Base-by-base conservation (phyloP, 768 basidiomycete genomes). In the Paxillus ammoniavirescens region DNA sequence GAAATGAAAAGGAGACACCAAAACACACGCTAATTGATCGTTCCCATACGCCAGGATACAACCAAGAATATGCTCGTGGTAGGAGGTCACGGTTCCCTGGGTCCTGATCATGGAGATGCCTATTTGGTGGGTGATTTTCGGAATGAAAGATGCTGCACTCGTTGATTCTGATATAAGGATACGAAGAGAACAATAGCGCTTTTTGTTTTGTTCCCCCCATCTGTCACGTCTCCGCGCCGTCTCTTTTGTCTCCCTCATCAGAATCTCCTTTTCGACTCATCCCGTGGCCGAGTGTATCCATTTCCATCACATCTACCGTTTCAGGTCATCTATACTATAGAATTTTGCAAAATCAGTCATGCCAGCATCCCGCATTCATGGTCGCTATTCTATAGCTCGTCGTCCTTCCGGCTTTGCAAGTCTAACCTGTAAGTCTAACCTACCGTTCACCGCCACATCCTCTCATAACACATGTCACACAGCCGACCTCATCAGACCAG, bases 401-500 rank as follows among this genome's bases (percentile, higher is more conserved):
- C 74, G 77, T 49, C 76, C 76, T 0, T 78, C 76, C 0, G 58
- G 74, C 52, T 65, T 54, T 55, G 69, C 73, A 56, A 55, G 71
- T 63, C 59, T 52, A 46, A 43, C 61, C 8, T 64, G 62, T 65
- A 41, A 44, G 10, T 8, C 15, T 17, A 26, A 26, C 26, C 26
- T 26, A 26, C 5, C 26, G 26, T 26, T 6, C 6, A 6, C 26
- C 6, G 6, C 3, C 6, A 26, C 28, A 9, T 35, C 8, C 41
- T 31, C n/a, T 45, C 17, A 12, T 42, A 15, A 14, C 17, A 46
- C 53, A 63, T 62, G 73, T 72, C 15, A 53, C 69, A 30, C 65
- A 70, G 64, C 64, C 53, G 58, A 53, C 35, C 73, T 75, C 28
- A 77, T 78, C 50, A 83, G 80, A 58, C 69, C 83, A 4, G 82